These are phyloP conservation scores for Xerophyta viscosa DNA, from an alignment of 106 monocot species.

Conservation along the genomic window DNA sequence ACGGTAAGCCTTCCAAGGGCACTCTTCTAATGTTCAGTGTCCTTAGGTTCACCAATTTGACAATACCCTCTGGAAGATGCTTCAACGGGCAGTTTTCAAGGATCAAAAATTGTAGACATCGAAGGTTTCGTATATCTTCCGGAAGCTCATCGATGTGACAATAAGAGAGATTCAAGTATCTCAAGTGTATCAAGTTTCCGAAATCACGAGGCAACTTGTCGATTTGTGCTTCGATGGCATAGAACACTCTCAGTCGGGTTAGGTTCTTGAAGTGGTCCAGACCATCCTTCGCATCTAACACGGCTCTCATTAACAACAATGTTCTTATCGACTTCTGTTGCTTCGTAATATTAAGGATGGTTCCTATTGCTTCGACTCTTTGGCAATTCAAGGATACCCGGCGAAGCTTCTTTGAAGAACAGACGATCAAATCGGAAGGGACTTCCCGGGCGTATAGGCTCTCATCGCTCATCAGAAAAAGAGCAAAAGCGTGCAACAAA, in stretches of 20 bases:
- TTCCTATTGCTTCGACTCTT: background rate
- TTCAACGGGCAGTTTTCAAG: constrained; percentile 13
- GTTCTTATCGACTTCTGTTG: constrained; percentile 21
- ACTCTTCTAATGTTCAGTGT: constrained; percentile 9
- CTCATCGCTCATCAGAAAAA: constrained; percentile 11
- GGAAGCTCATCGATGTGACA: constrained; percentile 17
- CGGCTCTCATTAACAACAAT: no score
- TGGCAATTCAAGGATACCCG: background rate
- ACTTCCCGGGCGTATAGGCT: background rate
- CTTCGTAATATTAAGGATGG: constrained; percentile 7
- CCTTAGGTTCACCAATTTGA: constrained; percentile 7
- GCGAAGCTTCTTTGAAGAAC: constrained; percentile 1
- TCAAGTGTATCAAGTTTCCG: constrained; percentile 8
- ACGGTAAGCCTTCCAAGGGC: constrained; percentile 4
- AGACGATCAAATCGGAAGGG: background rate
- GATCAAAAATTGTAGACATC: constrained; percentile 13
- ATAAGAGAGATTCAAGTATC: constrained; percentile 17
- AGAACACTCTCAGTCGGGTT: no score
- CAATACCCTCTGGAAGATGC: constrained; percentile 13
- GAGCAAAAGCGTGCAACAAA: constrained; percentile 14
- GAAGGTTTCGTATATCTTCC: constrained; percentile 12
- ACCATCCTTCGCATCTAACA: no score
- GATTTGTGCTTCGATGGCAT: no score
- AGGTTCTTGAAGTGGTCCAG: no score
- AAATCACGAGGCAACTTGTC: constrained; percentile 4